Conservation (phyloP, 495 filamentous ascomycete genomes). For the Annulohypoxylon maeteangense region DNA sequence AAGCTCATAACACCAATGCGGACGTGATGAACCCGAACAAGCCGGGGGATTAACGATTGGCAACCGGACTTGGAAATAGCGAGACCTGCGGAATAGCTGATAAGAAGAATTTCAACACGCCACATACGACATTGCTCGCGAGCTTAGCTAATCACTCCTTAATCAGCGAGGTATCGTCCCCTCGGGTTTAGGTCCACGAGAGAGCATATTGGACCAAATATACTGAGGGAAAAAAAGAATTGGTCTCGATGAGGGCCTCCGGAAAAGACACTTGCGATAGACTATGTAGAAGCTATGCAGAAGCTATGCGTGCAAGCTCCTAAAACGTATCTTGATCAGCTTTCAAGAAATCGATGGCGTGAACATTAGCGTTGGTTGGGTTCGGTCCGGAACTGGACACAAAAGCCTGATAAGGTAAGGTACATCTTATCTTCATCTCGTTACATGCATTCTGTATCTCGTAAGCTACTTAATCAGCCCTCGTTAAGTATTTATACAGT, state of each 20-base stretch:
- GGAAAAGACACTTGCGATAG: constrained; percentile 1
- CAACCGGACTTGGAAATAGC: not conserved
- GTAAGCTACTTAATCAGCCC: not conserved
- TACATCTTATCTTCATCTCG: constrained; percentile 4
- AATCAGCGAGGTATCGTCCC: constrained; percentile 3
- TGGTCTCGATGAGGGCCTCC: constrained; percentile 6
- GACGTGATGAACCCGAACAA: not conserved
- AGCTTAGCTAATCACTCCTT: constrained; percentile 17
- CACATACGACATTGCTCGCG: not conserved
- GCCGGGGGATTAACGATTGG: not conserved
- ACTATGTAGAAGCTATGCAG: not conserved
- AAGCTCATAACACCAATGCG: constrained; percentile 12
- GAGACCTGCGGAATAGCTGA: constrained; percentile 17
- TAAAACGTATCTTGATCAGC: constrained; percentile 26
- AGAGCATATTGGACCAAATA: constrained; percentile 21
- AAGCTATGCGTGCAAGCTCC: not conserved
- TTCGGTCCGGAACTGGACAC: constrained; percentile 16
- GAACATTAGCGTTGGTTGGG: constrained; percentile 35
- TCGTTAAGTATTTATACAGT: constrained; percentile 6
- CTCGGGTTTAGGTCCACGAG: constrained; percentile 5
- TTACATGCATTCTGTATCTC: constrained; percentile 17
- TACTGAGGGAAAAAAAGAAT: constrained; percentile 6
- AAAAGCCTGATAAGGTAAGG: constrained; percentile 27
- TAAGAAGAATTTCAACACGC: constrained; percentile 11
- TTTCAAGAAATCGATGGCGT: constrained; percentile 36